Evolutionary conservation across 139 green algal species (phyloP).

Genomic region (Dunaliella sp.): DNA sequence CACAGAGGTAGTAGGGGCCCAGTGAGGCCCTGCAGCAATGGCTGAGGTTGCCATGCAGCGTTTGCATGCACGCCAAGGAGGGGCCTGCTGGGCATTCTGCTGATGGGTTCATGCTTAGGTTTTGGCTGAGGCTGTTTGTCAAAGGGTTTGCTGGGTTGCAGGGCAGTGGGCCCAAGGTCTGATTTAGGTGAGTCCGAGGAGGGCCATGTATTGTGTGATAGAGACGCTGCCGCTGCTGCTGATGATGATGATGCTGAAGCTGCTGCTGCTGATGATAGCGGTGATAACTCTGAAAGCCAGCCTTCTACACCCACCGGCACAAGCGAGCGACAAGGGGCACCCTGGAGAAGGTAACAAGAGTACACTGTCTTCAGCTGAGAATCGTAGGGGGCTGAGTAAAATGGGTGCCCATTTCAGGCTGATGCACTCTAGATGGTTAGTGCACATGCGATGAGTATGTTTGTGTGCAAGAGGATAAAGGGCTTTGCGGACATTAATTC

Average conservation of each 20-base stretch:
- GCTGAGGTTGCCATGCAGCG: slow-evolving; percentile 22
- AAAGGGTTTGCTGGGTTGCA: background rate
- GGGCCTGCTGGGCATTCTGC: background rate
- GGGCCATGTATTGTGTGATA: no score
- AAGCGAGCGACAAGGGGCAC: background rate
- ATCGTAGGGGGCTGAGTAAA: background rate
- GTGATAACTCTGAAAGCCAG: no score
- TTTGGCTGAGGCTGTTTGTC: background rate
- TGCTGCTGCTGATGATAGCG: no score
- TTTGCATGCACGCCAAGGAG: slow-evolving; percentile 33
- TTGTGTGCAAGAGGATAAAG: no score
- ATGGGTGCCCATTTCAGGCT: background rate
- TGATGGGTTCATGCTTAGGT: background rate
- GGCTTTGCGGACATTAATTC: no score
- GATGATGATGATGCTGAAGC: no score
- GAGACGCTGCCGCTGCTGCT: no score
- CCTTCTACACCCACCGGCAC: background rate
- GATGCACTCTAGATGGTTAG: background rate
- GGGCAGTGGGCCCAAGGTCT: background rate
- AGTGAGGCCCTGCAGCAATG: slow-evolving; percentile 19
- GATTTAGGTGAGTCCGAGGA: background rate
- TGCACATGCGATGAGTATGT: background rate
- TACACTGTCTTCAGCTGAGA: no score
- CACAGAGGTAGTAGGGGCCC: slow-evolving; percentile 40
- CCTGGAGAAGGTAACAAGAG: background rate